Conservation (phyloP, 139 green algal genomes). For the Auxenochlorella pyrenoidosa region DNA sequence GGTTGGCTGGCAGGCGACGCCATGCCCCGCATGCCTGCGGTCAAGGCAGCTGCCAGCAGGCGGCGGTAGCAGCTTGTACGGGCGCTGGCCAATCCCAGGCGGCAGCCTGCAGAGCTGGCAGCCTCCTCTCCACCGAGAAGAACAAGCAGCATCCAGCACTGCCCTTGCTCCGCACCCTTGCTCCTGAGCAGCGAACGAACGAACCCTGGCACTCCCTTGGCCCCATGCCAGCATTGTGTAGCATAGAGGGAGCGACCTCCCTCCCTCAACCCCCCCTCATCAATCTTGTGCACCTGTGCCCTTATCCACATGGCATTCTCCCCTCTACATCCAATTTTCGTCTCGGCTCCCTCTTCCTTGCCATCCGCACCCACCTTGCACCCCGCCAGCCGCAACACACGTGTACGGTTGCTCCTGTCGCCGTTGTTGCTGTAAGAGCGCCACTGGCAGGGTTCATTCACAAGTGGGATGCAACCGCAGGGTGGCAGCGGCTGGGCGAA, state of each 20-base stretch:
- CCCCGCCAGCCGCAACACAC: not conserved
- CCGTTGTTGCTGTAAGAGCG: no score
- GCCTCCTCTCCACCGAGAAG: not conserved
- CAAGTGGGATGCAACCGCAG: not conserved
- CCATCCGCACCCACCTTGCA: not conserved
- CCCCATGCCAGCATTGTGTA: not conserved
- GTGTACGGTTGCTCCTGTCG: not conserved
- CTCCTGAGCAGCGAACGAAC: not conserved
- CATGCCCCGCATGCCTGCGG: not conserved
- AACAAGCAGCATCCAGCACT: constrained; percentile 1
- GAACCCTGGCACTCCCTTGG: not conserved
- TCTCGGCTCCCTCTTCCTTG: not conserved
- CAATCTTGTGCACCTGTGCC: no score
- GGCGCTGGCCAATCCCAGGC: not conserved
- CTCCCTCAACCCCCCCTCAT: not conserved
- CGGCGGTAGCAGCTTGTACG: not conserved
- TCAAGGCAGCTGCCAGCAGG: not conserved
- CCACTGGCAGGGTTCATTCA: not conserved
- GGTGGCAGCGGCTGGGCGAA: not conserved
- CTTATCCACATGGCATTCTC: not conserved
- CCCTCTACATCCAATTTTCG: constrained; percentile 9
- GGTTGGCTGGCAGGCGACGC: constrained; percentile 7
- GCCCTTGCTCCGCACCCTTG: not conserved
- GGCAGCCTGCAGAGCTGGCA: no score
- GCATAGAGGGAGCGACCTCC: not conserved